Evolutionary conservation across 306 rosid species (phyloP), one percentile per base, ranked within the genome.

Genomic region (Boehmeria nivea): DNA sequence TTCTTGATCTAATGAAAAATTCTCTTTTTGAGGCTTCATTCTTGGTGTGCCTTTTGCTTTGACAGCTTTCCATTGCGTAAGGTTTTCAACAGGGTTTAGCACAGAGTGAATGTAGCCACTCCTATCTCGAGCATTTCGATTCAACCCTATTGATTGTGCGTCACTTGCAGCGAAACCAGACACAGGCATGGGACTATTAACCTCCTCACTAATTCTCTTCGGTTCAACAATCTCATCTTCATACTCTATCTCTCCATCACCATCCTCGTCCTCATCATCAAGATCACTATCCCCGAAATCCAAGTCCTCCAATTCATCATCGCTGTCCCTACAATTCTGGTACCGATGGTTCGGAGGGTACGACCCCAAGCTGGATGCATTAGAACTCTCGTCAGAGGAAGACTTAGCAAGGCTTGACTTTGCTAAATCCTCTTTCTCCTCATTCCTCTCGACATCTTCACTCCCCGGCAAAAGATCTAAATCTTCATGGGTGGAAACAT

Each of bases 1-100:
- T 26, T 71, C 82, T 48, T 68, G 75, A 72, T 71, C 75, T 12
- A 36, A 19, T 20, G 66, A 44, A 46, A 53, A 34, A 53, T 82
- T 81, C 76, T 83, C 95, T 63, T 90, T 90, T 56, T 67, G 82
- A 53, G 81, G 80, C 60, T 67, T 79, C 67, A 60, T 51, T 43
- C 6, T 50, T 18, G 28, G 8, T 59, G 59, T 66, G 33, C 79
- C 78, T 62, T 65, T 80, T 34, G 72, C 70, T 79, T 89, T 86
- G 11, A 68, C 81, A 40, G 69, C 76, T 77, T 86, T 86, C 89
- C 89, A 86, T 49, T 86, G 95, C 9, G 84, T 59, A 24, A 89
- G 78, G 27, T 89, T 86, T 57, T 89, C 95, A 14, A 86, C 95
- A 0, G 95, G 95, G 60, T 79, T 86, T 70, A 86, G 61, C 67